These are phyloP conservation scores for Talaromyces marneffei DNA, from an alignment of 2,329 filamentous ascomycete genomes.

Conservation along the genomic window DNA sequence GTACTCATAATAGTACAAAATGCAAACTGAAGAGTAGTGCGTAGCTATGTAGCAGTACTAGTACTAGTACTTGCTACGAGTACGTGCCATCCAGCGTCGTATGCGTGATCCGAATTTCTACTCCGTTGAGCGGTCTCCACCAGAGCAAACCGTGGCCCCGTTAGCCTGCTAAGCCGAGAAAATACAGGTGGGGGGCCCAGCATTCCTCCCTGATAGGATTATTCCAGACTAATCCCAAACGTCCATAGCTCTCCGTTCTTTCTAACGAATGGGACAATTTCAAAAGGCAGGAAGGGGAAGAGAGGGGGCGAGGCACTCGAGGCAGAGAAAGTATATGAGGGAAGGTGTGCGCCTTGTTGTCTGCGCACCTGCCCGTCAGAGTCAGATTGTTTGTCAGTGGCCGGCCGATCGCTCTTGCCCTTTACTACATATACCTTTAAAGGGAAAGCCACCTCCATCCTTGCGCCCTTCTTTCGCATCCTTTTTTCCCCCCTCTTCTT, in stretches of 20 bases:
- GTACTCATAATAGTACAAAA: not conserved
- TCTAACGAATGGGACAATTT: not conserved
- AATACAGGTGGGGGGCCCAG: not conserved
- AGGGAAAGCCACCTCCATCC: not conserved
- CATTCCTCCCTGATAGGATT: not conserved
- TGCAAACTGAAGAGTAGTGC: not conserved
- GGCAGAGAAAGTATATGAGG: slow-evolving; percentile 1
- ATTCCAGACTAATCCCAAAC: not conserved
- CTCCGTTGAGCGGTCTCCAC: not conserved
- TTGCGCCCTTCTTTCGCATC: not conserved
- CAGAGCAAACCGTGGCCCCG: slow-evolving; percentile 1
- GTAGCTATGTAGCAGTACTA: not conserved
- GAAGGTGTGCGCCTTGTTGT: not conserved
- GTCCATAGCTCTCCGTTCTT: not conserved
- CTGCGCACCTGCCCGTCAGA: not conserved
- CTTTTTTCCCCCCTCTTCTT: not conserved
- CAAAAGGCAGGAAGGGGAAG: not conserved
- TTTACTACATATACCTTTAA: not conserved
- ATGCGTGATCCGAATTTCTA: not conserved
- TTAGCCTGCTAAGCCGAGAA: not conserved
- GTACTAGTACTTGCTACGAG: too few species aligned
- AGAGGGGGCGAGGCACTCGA: not conserved
- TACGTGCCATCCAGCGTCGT: not conserved
- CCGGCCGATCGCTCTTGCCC: slow-evolving; percentile 8
- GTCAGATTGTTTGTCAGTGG: not conserved